Conservation (phyloP, 1,284 basidiomycete species). For the Malassezia cuniculi region DNA sequence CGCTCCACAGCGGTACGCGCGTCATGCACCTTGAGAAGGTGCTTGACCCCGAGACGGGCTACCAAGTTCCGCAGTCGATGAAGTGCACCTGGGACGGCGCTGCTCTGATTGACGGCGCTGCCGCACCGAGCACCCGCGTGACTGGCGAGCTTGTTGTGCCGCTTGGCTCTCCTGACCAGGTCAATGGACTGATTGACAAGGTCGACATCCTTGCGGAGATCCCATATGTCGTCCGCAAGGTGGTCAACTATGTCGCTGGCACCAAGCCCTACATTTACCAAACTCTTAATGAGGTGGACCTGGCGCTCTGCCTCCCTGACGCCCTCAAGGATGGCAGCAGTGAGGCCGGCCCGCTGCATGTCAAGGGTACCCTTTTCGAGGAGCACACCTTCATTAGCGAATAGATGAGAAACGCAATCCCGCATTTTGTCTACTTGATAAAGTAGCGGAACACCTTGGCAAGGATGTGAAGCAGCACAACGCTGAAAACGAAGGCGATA, state of each 20-base stretch:
- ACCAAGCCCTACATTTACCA: slow-evolving; percentile 89
- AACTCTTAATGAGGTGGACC: slow-evolving; percentile 64
- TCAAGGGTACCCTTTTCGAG: slow-evolving; percentile 65
- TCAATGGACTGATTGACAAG: slow-evolving; percentile 78
- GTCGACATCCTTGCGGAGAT: slow-evolving; percentile 93
- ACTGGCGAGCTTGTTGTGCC: slow-evolving; percentile 21
- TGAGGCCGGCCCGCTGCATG: slow-evolving; percentile 24
- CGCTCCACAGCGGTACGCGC: slow-evolving; percentile 57
- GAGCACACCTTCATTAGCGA: slow-evolving; percentile 71
- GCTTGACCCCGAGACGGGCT: slow-evolving; percentile 62
- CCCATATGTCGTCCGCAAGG: slow-evolving; percentile 73
- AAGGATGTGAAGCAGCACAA: slow-evolving; percentile 96
- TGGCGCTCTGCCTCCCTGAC: slow-evolving; percentile 56
- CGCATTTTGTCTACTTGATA: slow-evolving; percentile 54
- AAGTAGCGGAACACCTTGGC: slow-evolving; percentile 84
- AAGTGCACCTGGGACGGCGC: slow-evolving; percentile 67
- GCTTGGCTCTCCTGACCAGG: slow-evolving; percentile 26
- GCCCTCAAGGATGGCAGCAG: slow-evolving; percentile 10
- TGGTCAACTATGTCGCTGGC: slow-evolving; percentile 77
- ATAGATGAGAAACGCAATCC: slow-evolving; percentile 4
- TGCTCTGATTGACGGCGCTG: slow-evolving; percentile 47
- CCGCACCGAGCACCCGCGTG: slow-evolving; percentile 13
- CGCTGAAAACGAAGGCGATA: slow-evolving; percentile 91
- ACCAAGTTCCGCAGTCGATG: slow-evolving; percentile 61
- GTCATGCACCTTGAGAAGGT: slow-evolving; percentile 57